Evolutionary conservation across 164 flowering plant genomes (phyloP), one percentile per base, ranked within the genome.

Genomic region (Magnolia changhungtana): DNA sequence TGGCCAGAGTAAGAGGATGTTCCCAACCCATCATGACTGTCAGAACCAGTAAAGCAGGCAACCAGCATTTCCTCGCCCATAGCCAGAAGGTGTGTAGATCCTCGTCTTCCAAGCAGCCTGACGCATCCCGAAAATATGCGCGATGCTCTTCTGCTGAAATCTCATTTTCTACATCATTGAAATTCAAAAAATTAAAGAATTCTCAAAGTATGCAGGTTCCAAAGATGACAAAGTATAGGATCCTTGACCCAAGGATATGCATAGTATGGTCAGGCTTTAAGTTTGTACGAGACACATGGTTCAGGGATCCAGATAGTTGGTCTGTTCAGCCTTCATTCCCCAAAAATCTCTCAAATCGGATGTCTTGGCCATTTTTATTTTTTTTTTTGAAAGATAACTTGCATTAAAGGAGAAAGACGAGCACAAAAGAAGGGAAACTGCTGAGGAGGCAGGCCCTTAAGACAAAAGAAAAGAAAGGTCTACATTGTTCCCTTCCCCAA

Each of bases 91-190:
- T 24, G 65, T 55, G 6, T 58, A 49, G 64, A 55, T 72, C 74
- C 20, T 72, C 74, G 21, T 72, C 74, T 55, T 72, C 65, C 64
- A 72, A 55, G 72, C 6, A 45, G 18, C 66, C 74, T 24, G 50
- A 52, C 23, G 65, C 20, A 27, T 72, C 74, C 74, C 74, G 27
- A 14, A 72, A 9, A 18, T 72, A 50, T 58, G 64, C 20, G 1
- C 9, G n/a, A 58, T 24, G 7, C 45, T 72, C 74, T 13, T 72
- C 74, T 29, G 21, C 20, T 58, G 58, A 27, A 72, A 72, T 16
- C 55, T 52, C 65, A 72, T 72, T 27, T 13, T 61, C 74, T 72
- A 72, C 65, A 72, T 58, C 21, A 23, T 27, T 7, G 65, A 55
- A 24, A 21, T 10, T 23, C 73, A 55, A 58, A 31, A 55, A 52